Conservation (phyloP, 345 rosid species). For the Orychophragmus violaceus region DNA sequence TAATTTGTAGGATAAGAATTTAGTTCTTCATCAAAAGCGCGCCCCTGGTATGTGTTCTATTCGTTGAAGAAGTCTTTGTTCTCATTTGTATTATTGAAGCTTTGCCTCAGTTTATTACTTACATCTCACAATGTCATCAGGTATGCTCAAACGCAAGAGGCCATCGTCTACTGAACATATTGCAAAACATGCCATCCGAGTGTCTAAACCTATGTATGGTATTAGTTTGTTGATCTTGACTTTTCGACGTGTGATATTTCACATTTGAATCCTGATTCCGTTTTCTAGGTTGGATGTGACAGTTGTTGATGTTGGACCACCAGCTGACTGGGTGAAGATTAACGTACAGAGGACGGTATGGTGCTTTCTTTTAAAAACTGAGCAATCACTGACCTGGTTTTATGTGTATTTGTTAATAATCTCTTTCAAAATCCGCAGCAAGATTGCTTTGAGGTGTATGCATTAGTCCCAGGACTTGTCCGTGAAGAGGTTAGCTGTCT, state of each 20-base stretch:
- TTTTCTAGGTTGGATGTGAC: conserved; percentile 46
- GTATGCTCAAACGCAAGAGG: conserved; percentile 77
- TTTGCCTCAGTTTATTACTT: conserved; percentile 10
- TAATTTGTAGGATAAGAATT: conserved; percentile 49
- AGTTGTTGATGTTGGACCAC: conserved; percentile 72
- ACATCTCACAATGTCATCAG: conserved; percentile 32
- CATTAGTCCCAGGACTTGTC: conserved; percentile 82
- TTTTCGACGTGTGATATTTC: neutral
- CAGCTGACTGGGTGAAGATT: conserved; percentile 98
- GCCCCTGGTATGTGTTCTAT: conserved; percentile 45
- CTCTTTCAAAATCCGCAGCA: conserved; percentile 35
- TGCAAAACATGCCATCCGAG: conserved; percentile 41
- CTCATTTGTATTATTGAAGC: neutral
- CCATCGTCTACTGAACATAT: conserved; percentile 35
- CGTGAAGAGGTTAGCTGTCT: conserved; percentile 72
- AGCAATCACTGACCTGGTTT: neutral
- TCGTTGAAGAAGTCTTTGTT: conserved; percentile 3
- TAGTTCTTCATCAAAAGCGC: conserved; percentile 56
- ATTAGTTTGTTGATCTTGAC: neutral
- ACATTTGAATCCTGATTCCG: neutral
- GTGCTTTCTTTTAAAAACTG: neutral
- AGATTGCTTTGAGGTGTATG: conserved; percentile 90
- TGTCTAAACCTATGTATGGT: conserved; percentile 59
- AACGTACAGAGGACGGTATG: conserved; percentile 67
- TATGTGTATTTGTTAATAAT: neutral